Conservation (phyloP, 2,329 filamentous ascomycete species). For the Penicillium sp. region DNA sequence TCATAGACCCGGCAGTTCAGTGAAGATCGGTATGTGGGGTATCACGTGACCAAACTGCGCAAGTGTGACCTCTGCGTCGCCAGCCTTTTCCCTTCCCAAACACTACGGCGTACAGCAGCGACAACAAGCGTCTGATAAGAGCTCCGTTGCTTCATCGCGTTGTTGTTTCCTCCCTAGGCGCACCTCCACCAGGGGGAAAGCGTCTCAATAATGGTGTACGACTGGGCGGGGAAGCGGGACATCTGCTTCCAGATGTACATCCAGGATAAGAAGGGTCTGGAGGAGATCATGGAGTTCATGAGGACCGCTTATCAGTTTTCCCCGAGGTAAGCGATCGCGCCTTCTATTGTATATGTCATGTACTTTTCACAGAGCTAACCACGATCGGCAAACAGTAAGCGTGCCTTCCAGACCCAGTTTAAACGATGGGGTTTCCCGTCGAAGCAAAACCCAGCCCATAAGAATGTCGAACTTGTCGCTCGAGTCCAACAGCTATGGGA, state of each 20-base stretch:
- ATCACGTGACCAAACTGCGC: conserved; percentile 25
- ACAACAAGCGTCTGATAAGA: conserved; percentile 34
- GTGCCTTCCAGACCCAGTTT: conserved; percentile 74
- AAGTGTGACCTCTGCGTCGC: conserved; percentile 21
- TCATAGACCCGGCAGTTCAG: neutral
- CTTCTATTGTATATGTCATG: neutral
- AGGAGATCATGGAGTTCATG: conserved; percentile 74
- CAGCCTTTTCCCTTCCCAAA: conserved; percentile 9
- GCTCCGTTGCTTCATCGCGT: conserved; percentile 8
- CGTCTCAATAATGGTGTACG: conserved; percentile 52
- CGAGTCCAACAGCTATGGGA: conserved; percentile 78
- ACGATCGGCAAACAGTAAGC: conserved; percentile 53
- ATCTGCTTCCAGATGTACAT: conserved; percentile 73
- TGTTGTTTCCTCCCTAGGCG: neutral
- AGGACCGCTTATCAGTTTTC: conserved; percentile 64
- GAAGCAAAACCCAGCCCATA: conserved; percentile 71
- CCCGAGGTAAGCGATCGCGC: conserved; percentile 59
- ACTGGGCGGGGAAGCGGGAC: conserved; percentile 67
- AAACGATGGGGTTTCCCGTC: conserved; percentile 76
- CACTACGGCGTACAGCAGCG: conserved; percentile 38
- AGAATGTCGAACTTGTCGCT: conserved; percentile 65
- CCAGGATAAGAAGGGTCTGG: conserved; percentile 69
- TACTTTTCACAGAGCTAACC: neutral
- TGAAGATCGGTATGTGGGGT: neutral
- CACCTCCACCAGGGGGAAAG: conserved; percentile 30